Conservation (phyloP, 306 rosid species). For the Canavalia gladiata region DNA sequence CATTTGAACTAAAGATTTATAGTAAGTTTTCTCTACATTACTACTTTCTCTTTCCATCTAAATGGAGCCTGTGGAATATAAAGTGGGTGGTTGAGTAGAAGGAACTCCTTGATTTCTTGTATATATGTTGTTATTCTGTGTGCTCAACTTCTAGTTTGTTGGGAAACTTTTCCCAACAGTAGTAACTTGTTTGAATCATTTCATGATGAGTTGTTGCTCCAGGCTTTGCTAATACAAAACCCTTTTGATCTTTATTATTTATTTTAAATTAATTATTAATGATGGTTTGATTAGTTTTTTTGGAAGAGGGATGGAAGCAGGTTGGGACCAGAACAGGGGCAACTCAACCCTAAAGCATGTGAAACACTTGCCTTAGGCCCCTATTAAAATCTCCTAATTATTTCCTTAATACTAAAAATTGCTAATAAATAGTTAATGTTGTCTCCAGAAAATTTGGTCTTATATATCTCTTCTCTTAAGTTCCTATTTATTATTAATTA, state of each 20-base stretch:
- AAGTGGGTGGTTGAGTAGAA: neutral
- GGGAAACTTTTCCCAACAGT: neutral
- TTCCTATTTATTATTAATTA: too few relatives aligned
- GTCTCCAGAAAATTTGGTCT: too few relatives aligned
- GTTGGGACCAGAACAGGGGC: neutral
- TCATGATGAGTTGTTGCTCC: constrained; percentile 14
- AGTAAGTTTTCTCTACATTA: too few relatives aligned
- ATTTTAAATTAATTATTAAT: constrained; percentile 9
- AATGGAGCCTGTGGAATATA: neutral
- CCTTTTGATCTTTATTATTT: neutral
- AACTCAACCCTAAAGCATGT: too few relatives aligned
- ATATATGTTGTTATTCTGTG: neutral
- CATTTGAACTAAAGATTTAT: too few relatives aligned
- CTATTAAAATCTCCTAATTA: too few relatives aligned
- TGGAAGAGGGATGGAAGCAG: neutral
- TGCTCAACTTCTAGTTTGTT: neutral
- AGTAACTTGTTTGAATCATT: neutral
- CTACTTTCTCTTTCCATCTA: neutral
- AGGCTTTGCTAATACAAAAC: neutral
- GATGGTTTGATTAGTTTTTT: neutral
- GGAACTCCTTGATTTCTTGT: neutral
- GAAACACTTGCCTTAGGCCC: too few relatives aligned
- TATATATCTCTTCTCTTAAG: too few relatives aligned
- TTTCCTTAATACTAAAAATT: too few relatives aligned
- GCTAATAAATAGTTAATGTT: too few relatives aligned